These are phyloP conservation scores for Fistulinella staudtii DNA, from an alignment of 1,284 basidiomycete genomes.

Conservation along the genomic window DNA sequence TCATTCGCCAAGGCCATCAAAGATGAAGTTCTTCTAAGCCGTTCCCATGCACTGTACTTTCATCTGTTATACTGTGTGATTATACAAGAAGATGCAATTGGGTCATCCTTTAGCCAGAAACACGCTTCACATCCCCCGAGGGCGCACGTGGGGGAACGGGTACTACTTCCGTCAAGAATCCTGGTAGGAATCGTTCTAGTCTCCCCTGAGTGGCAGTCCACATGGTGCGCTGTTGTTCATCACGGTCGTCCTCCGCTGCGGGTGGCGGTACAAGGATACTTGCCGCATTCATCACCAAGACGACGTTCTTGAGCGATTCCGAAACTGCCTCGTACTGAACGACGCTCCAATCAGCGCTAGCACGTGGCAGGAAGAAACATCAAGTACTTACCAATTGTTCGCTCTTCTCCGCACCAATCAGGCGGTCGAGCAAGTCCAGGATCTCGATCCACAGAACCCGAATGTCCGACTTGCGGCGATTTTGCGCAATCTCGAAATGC, in stretches of 20 bases:
- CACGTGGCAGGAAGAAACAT: background rate
- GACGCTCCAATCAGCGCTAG: conserved; percentile 5
- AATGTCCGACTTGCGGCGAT: conserved; percentile 63
- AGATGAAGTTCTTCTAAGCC: conserved; percentile 46
- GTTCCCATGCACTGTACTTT: background rate
- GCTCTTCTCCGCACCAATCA: conserved; percentile 82
- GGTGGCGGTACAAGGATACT: conserved; percentile 76
- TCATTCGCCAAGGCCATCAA: conserved; percentile 37
- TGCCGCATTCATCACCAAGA: conserved; percentile 93
- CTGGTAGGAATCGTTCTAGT: conserved; percentile 85
- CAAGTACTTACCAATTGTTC: conserved; percentile 75
- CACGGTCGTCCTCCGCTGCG: conserved; percentile 47
- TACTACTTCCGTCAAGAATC: conserved; percentile 76
- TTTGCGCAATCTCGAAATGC: conserved; percentile 82
- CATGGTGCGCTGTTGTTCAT: conserved; percentile 67
- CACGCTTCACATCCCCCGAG: conserved; percentile 11
- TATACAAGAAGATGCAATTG: conserved; percentile 4
- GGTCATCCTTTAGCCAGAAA: background rate
- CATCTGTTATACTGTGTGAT: background rate
- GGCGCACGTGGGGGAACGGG: conserved; percentile 35
- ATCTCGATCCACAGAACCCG: conserved; percentile 85
- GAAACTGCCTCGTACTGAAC: conserved; percentile 87
- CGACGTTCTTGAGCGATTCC: conserved; percentile 95
- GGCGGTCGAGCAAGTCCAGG: conserved; percentile 85
- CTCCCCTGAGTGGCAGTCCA: conserved; percentile 84